phyloP scores from a whole-genome alignment of 1,139 yeast genomes.

The Magnusiomyces fungicola region DNA sequence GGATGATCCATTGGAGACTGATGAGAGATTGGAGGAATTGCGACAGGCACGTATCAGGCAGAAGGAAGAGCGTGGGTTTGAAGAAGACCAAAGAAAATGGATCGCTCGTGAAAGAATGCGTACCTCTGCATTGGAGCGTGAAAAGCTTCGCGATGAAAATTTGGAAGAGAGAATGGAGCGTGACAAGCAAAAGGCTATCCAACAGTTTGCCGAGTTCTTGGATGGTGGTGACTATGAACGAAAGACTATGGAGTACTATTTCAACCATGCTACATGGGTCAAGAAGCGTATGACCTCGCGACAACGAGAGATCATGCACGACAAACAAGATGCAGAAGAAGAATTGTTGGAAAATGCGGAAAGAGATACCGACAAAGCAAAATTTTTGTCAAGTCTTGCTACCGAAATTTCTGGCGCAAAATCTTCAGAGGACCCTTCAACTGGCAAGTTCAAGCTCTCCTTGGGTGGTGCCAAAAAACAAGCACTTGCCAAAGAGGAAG shows the following conservation, averaged over 20 bases:
- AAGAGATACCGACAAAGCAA: background rate
- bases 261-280: slow-evolving; percentile 32
- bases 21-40: slow-evolving; percentile 19
- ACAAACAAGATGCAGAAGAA: slow-evolving; percentile 24
- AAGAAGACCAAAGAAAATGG: slow-evolving; percentile 24
- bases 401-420: background rate
- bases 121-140: slow-evolving; percentile 23
- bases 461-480: slow-evolving; percentile 10
- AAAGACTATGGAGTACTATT: slow-evolving; percentile 26
- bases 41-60: slow-evolving; percentile 16
- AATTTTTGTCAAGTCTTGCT: slow-evolving; percentile 7
- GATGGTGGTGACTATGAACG: slow-evolving; percentile 21
- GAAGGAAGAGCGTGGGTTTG: slow-evolving; percentile 19
- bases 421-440: background rate
- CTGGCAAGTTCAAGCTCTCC: slow-evolving; percentile 14
- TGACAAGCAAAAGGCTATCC: slow-evolving; percentile 19
- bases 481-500: background rate
- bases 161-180: slow-evolving; percentile 17
- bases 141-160: slow-evolving; percentile 19
- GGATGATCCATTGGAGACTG: slow-evolving; percentile 12
- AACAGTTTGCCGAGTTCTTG: slow-evolving; percentile 21
- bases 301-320: slow-evolving; percentile 27
- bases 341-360: slow-evolving; percentile 16
- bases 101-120: slow-evolving; percentile 21
- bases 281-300: slow-evolving; percentile 25